Base-by-base conservation (phyloP, 768 basidiomycete species). In the Harrya chromipes region DNA sequence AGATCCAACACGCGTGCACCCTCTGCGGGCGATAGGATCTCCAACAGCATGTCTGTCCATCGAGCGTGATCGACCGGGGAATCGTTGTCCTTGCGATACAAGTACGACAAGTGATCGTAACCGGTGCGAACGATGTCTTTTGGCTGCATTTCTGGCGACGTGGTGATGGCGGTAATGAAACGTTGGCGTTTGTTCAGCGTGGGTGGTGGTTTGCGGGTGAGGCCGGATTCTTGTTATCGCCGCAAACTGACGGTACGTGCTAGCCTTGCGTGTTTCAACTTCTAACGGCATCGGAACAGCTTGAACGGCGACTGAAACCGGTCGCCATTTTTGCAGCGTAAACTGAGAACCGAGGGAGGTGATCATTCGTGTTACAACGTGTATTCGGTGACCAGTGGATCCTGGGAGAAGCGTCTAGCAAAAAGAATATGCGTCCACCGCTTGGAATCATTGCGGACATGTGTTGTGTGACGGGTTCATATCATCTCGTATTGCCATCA, bases 101-200 rank as follows among this genome's bases (percentile, higher is more conserved):
- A 29, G 37, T 34, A 40, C 5, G 50, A 43, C 24, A 52, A 23
- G 29, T 31, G 17, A 21, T 47, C 52, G n/a, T 51, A 45, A 17
- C 40, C 43, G 1, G 24, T 50, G 43, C 35, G 20, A 24, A 46
- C 50, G 21, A 48, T 41, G 20, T 46, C 47, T 37, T 49, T 50
- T 1, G 41, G 33, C 6, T 50, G 41, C 57, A 55, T 57, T 41
- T 10, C 34, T n/a, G 20, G 51, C 10, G 33, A 20, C 33, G 33
- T 33, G 35, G 31, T 37, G 48, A 35, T 46, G 17, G 55, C 57
- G 63, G 60, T 57, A 55, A 63, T 65, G 57, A 65, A 57, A 17
- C 17, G 41, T 11, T 23, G 41, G 33, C 14, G 14, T 33, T 14
- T 45, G 37, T n/a, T 11, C 16, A 33, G 21, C n/a, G 26, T 33